Evolutionary conservation across 1,284 basidiomycete genomes (phyloP).

Genomic region (Leccinum huronense): DNA sequence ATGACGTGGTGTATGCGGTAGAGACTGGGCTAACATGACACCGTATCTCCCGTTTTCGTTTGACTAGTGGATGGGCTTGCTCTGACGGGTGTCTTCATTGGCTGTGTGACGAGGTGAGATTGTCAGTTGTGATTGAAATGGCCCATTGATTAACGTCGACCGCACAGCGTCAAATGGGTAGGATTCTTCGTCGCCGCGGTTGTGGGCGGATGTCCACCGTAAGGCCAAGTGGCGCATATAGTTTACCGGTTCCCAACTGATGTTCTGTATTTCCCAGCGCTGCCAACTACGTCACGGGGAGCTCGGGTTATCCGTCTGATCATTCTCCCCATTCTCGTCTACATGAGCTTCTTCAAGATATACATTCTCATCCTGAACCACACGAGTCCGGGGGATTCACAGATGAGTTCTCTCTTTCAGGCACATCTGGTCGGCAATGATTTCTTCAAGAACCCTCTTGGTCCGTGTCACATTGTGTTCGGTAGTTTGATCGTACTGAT

Average conservation of each 20-base stretch:
- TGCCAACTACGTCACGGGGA: slow-evolving; percentile 88
- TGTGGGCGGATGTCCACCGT: slow-evolving; percentile 92
- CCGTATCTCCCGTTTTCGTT: slow-evolving; percentile 58
- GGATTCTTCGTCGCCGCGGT: slow-evolving; percentile 94
- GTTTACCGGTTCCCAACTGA: slow-evolving; percentile 10
- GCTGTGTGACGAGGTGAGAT: slow-evolving; percentile 84
- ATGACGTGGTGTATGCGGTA: slow-evolving; percentile 96
- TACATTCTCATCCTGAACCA: slow-evolving; percentile 95
- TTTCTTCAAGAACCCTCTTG: slow-evolving; percentile 83
- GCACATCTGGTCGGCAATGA: slow-evolving; percentile 96
- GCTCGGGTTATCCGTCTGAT: slow-evolving; percentile 88
- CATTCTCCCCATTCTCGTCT: slow-evolving; percentile 85
- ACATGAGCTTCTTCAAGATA: slow-evolving; percentile 93
- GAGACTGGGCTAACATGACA: too few species aligned
- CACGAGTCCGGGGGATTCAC: slow-evolving; percentile 93
- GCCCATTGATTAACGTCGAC: background rate
- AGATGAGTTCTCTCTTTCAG: slow-evolving; percentile 99
- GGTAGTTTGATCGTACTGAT: slow-evolving; percentile 2
- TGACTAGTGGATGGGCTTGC: slow-evolving; percentile 95
- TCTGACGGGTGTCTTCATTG: slow-evolving; percentile 90
- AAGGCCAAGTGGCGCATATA: slow-evolving; percentile 34
- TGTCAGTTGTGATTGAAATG: background rate
- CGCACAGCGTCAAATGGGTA: slow-evolving; percentile 87
- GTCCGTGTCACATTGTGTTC: slow-evolving; percentile 40
- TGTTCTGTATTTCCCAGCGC: slow-evolving; percentile 40